Evolutionary conservation across 2,329 filamentous ascomycete genomes (phyloP).

Genomic region (Camillea tinctor): DNA sequence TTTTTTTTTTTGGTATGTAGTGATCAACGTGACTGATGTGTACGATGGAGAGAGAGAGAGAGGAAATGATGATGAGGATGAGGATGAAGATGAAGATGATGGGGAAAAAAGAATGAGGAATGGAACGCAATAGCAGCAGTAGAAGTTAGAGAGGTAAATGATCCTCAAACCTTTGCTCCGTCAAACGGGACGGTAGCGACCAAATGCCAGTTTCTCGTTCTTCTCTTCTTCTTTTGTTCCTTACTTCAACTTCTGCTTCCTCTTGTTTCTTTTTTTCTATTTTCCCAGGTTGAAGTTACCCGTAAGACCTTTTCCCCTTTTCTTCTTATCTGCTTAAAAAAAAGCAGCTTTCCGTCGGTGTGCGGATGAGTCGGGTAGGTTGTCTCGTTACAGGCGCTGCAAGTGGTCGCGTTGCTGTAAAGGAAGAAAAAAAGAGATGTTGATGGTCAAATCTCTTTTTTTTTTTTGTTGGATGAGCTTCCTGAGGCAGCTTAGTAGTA

Average conservation of each 20-base stretch:
- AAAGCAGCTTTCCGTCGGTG: neutral
- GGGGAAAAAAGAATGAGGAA: constrained; percentile 27
- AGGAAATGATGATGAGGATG: too few species aligned
- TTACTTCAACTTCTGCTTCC: neutral
- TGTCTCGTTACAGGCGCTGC: neutral
- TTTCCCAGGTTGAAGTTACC: too few species aligned
- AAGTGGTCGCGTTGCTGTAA: neutral
- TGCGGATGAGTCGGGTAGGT: neutral
- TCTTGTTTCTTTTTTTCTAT: neutral
- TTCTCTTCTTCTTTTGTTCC: constrained; percentile 11
- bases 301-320: neutral
- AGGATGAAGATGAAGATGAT: constrained; percentile 23
- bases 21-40: constrained; percentile 32
- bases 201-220: constrained; percentile 25
- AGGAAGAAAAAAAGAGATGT: neutral
- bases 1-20: constrained; percentile 3
- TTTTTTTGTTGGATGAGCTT: neutral
- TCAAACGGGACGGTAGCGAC: constrained; percentile 27
- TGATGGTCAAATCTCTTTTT: neutral
- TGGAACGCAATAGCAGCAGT: constrained; percentile 16
- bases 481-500: neutral
- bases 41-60: constrained; percentile 28
- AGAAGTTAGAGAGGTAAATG: constrained; percentile 34
- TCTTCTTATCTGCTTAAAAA: neutral
- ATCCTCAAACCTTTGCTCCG: constrained; percentile 39